These are phyloP conservation scores for Colletotrichum ledebouriae DNA, from an alignment of 2,329 filamentous ascomycete genomes.

Conservation along the genomic window DNA sequence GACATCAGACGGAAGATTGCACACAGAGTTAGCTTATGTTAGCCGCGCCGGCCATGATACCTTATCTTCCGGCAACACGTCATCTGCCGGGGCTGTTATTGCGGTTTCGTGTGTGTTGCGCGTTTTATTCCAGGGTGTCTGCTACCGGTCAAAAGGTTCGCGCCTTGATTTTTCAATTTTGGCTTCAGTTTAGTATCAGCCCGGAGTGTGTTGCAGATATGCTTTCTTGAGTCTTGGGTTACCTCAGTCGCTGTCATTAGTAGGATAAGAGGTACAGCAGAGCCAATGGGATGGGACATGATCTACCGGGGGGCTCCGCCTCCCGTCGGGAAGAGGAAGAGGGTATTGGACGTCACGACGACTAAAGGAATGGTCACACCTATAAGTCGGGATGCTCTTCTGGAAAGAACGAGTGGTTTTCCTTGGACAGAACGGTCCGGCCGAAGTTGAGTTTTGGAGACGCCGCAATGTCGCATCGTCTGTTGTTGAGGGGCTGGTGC, in stretches of 20 bases:
- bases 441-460: slow-evolving; percentile 30
- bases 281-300: slow-evolving; percentile 16
- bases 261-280: slow-evolving; percentile 11
- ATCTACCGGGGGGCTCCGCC: not conserved
- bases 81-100: slow-evolving; percentile 25
- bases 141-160: slow-evolving; percentile 17
- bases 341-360: slow-evolving; percentile 20
- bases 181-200: slow-evolving; percentile 20
- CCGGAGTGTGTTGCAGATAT: slow-evolving; percentile 29
- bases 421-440: slow-evolving; percentile 22
- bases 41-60: slow-evolving; percentile 24
- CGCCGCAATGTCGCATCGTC: slow-evolving; percentile 28
- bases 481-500: slow-evolving; percentile 31
- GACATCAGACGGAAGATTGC: slow-evolving; percentile 34
- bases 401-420: slow-evolving; percentile 15
- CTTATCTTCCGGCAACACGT: slow-evolving; percentile 29
- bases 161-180: not conserved
- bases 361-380: slow-evolving; percentile 7
- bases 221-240: slow-evolving; percentile 19
- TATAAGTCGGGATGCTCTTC: not conserved
- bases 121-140: slow-evolving; percentile 3
- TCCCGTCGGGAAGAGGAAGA: slow-evolving; percentile 3
- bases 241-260: too few relatives aligned
- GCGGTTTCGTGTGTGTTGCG: slow-evolving; percentile 1
- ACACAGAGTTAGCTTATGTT: not conserved